Evolutionary conservation across 208 protist genomes (phyloP), one percentile per base, ranked within the genome.

Genomic region (Crithidia bombi): DNA sequence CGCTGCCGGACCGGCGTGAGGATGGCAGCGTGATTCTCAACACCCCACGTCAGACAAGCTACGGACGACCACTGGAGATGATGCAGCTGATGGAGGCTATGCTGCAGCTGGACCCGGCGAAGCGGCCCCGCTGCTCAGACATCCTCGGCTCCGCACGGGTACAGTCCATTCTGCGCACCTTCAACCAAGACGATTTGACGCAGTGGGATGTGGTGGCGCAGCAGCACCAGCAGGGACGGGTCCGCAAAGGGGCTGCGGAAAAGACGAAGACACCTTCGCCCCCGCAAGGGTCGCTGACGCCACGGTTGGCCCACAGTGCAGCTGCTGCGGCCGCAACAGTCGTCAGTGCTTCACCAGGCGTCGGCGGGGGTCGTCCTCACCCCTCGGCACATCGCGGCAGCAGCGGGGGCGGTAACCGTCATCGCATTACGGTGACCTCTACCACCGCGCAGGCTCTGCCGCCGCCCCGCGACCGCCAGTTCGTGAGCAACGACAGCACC

Each of bases 61-160:
- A 81, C 36, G 41, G 35, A n/a, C 89, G 91, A n/a, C 91, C 91
- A 28, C 79, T 74, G 41, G 91, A 96, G 69, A 93, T 96, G 89
- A 30, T 94, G 35, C 72, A 82, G 66, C 77, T 96, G 23, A 82
- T 93, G 28, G 78, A 85, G 14, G 82, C 81, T 43, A 92, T 96
- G 87, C 76, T 96, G 58, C 83, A 90, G 59, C 79, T 75, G 49
- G 79, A 91, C 50, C 85, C 87, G 41, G 12, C 30, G 32, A 77
- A 78, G 68, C 91, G 91, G 12, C 91, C 91, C 2, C 83, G 78
- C 43, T 96, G 91, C 63, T 44, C 84, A 2, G 89, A 94, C 49
- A 86, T 96, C 25, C 61, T 96, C n/a, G 63, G 63, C 54, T 93
- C 91, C 23, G 79, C 87, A 12, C 75, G 88, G 19, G 82, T 89